phyloP scores from a whole-genome alignment of 768 basidiomycete species.

The Asterophora lycoperdoides region DNA sequence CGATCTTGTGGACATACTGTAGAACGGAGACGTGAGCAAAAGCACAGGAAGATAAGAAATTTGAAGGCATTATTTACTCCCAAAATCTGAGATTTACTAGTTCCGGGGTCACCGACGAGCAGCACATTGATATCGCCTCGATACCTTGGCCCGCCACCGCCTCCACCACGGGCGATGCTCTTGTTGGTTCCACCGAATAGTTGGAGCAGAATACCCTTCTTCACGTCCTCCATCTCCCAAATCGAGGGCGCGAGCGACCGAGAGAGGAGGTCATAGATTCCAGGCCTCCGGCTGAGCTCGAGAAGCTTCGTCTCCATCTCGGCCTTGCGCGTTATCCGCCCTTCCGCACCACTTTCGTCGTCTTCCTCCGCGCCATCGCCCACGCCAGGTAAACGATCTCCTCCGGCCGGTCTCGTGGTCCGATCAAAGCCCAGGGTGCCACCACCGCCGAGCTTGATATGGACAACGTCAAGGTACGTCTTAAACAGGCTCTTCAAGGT shows the following conservation, averaged over 20 bases:
- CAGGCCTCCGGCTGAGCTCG: slow-evolving; percentile 66
- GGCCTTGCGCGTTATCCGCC: slow-evolving; percentile 46
- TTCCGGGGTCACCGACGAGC: slow-evolving; percentile 96
- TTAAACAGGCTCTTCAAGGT: slow-evolving; percentile 95
- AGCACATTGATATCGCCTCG: slow-evolving; percentile 97
- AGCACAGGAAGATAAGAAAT: background rate
- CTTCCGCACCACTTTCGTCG: slow-evolving; percentile 43
- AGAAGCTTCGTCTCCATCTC: slow-evolving; percentile 78
- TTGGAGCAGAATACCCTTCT: slow-evolving; percentile 95
- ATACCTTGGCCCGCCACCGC: slow-evolving; percentile 93
- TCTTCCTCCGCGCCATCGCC: slow-evolving; percentile 70
- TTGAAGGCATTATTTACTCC: slow-evolving; percentile 49
- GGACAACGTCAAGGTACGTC: slow-evolving; percentile 95
- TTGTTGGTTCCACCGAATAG: slow-evolving; percentile 98
- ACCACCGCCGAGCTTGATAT: slow-evolving; percentile 75
- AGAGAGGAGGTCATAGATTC: slow-evolving; percentile 84
- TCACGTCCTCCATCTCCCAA: slow-evolving; percentile 98
- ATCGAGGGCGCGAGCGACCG: slow-evolving; percentile 90
- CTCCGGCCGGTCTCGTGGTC: slow-evolving; percentile 66
- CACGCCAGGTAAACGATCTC: slow-evolving; percentile 64
- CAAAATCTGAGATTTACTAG: slow-evolving; percentile 92
- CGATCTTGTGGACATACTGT: slow-evolving; percentile 98
- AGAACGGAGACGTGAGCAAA: background rate
- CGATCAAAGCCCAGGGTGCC: slow-evolving; percentile 73
- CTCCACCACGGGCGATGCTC: slow-evolving; percentile 86